phyloP scores from a whole-genome alignment of 2,329 filamentous ascomycete species.

The Blumeriella jaapii region DNA sequence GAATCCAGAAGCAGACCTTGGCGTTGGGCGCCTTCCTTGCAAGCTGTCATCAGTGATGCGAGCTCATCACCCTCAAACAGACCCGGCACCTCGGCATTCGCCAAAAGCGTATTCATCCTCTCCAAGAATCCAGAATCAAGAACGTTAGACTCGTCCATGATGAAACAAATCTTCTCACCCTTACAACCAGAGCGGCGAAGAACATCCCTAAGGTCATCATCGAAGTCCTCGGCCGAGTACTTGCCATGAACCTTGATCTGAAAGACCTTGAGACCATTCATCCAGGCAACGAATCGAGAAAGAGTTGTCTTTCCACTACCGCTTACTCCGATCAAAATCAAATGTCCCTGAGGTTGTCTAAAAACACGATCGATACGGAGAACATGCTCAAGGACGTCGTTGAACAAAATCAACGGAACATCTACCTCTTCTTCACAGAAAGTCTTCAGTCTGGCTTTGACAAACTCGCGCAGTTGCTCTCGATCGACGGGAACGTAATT shows the following conservation, averaged over 20 bases:
- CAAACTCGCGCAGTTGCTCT: conserved; percentile 89
- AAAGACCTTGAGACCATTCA: conserved; percentile 98
- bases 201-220: conserved; percentile 91
- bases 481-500: conserved; percentile 95
- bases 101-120: conserved; percentile 96
- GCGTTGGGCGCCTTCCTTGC: conserved; percentile 94
- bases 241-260: conserved; percentile 99
- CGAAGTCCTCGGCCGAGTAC: conserved; percentile 96
- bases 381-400: conserved; percentile 96
- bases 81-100: conserved; percentile 98
- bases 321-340: conserved; percentile 97
- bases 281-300: conserved; percentile 97
- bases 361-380: conserved; percentile 97
- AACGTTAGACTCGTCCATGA: conserved; percentile 99
- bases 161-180: conserved; percentile 99
- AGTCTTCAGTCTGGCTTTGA: conserved; percentile 91
- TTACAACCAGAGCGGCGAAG: conserved; percentile 91
- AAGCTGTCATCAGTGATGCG: conserved; percentile 96
- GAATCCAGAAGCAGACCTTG: conserved; percentile 93
- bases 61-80: conserved; percentile 99
- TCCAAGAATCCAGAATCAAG: conserved; percentile 97
- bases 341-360: conserved; percentile 92
- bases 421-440: conserved; percentile 99
- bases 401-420: conserved; percentile 96
- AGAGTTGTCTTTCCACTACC: conserved; percentile 97